Evolutionary conservation across 2,329 filamentous ascomycete species (phyloP).

Genomic region (Sphaceloma murrayae): DNA sequence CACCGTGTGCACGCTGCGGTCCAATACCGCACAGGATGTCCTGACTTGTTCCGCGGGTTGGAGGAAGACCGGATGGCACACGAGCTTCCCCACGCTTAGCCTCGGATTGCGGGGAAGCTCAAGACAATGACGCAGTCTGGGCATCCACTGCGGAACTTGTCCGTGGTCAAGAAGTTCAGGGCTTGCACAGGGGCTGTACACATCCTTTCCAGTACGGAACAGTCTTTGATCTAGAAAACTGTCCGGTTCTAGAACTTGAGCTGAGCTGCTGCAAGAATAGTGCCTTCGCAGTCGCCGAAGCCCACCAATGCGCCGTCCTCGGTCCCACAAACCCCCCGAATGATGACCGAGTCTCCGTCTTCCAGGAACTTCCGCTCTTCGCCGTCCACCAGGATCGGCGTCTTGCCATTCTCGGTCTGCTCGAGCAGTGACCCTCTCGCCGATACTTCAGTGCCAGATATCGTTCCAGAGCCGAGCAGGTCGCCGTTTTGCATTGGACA

Average conservation of each 20-base stretch:
- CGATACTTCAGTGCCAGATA: constrained; percentile 51
- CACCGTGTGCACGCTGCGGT: too few species aligned
- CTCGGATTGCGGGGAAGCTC: constrained; percentile 10
- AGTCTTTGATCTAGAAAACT: too few species aligned
- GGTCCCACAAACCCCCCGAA: constrained; percentile 55
- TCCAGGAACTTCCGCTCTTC: constrained; percentile 62
- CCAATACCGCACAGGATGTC: too few species aligned
- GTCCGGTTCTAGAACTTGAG: constrained; percentile 21
- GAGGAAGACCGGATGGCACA: background rate
- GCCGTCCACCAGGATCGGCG: constrained; percentile 49
- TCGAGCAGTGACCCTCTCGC: constrained; percentile 63
- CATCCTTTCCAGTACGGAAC: too few species aligned
- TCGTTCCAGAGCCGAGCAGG: constrained; percentile 68
- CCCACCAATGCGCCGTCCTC: constrained; percentile 60
- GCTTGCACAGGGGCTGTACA: too few species aligned
- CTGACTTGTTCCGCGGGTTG: background rate
- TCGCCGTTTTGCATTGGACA: constrained; percentile 67
- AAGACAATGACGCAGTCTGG: background rate
- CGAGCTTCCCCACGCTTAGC: constrained; percentile 6
- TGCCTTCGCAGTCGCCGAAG: constrained; percentile 64
- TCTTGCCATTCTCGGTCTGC: constrained; percentile 60
- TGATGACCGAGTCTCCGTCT: constrained; percentile 61
- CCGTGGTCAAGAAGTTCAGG: too few species aligned
- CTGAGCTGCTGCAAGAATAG: constrained; percentile 43
- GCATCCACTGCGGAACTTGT: background rate